These are phyloP conservation scores for Neostapfia colusana DNA, from an alignment of 176 grass and related monocot genomes.

Conservation along the genomic window DNA sequence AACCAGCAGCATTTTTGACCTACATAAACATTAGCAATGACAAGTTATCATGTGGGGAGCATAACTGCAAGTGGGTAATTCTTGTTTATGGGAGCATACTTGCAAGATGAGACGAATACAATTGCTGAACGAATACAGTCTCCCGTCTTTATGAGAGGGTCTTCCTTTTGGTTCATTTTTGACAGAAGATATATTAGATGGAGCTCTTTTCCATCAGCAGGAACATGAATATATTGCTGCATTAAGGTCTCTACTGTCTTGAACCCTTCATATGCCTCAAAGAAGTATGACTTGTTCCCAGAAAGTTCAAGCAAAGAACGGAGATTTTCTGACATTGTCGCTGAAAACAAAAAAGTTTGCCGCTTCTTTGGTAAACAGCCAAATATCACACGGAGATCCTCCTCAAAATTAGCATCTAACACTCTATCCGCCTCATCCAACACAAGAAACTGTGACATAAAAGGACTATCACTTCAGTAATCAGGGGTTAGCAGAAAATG, in stretches of 20 bases:
- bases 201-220: conserved; percentile 74
- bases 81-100: conserved; percentile 46
- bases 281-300: conserved; percentile 75
- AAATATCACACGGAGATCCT: conserved; percentile 87
- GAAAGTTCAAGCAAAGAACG: conserved; percentile 78
- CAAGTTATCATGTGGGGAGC: conserved; percentile 15
- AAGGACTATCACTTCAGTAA: not conserved
- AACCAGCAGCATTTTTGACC: not conserved
- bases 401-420: conserved; percentile 84
- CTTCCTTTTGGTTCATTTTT: conserved; percentile 52
- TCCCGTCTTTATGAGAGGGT: not conserved
- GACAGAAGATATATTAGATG: conserved; percentile 79
- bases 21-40: conserved; percentile 6
- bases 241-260: conserved; percentile 86
- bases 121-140: conserved; percentile 66
- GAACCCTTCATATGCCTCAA: conserved; percentile 87
- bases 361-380: conserved; percentile 68
- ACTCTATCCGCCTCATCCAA: conserved; percentile 95
- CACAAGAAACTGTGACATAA: conserved; percentile 80
- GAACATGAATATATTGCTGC: conserved; percentile 66
- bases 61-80: conserved; percentile 58
- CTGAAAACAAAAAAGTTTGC: conserved; percentile 93
- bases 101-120: conserved; percentile 80
- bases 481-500: conserved; percentile 1
- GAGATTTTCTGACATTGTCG: conserved; percentile 90